Evolutionary conservation across 2,329 filamentous ascomycete species (phyloP).

Genomic region (Trichoderma sp.): DNA sequence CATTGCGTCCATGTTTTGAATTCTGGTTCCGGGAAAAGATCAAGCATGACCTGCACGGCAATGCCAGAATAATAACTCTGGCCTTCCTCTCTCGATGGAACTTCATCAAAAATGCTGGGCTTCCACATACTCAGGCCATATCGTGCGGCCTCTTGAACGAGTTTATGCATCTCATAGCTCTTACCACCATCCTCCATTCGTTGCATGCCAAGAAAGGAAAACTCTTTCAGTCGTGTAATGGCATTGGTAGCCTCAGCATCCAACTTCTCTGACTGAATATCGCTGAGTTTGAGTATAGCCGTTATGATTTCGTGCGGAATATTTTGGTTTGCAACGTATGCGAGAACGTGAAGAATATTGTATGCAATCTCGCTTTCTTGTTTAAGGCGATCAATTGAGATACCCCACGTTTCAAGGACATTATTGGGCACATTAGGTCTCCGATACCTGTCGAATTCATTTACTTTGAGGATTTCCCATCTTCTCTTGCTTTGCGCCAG

Average conservation of each 20-base stretch:
- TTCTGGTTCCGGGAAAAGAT: too few relatives aligned
- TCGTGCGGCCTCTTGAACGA: background rate
- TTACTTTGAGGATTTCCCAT: background rate
- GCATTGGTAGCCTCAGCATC: background rate
- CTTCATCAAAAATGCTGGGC: accelerated
- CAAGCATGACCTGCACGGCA: background rate
- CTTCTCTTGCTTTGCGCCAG: background rate
- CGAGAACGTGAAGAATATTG: background rate
- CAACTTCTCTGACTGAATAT: background rate
- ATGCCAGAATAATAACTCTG: background rate
- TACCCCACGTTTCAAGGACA: background rate
- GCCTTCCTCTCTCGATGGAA: accelerated
- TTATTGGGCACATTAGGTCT: background rate
- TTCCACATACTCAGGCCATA: background rate
- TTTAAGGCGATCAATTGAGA: background rate
- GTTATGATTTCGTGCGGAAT: background rate
- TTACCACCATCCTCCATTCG: background rate
- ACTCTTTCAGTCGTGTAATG: background rate
- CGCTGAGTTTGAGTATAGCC: background rate
- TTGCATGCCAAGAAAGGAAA: background rate
- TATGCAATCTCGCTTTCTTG: background rate
- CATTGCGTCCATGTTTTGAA: too few relatives aligned
- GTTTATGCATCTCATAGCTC: background rate
- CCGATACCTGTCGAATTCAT: background rate
- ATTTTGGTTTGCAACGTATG: background rate